Evolutionary conservation across 495 filamentous ascomycete species (phyloP).

Genomic region (Pyrenopolyporus hunteri): DNA sequence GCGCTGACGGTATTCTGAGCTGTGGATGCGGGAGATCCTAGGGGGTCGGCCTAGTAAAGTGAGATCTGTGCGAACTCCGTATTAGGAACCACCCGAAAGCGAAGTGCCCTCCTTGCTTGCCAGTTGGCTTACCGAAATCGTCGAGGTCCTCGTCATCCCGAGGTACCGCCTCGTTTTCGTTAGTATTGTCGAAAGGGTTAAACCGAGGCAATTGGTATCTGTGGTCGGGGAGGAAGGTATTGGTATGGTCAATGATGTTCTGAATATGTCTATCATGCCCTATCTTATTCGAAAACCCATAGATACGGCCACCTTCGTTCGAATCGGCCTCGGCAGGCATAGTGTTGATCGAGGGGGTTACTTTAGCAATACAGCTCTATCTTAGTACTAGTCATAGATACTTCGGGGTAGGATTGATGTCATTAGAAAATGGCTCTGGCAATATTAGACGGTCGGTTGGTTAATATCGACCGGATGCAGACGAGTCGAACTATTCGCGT

Average conservation of each 20-base stretch:
- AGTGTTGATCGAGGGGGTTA: background rate
- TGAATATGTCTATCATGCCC: conserved; percentile 36
- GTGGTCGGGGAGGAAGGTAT: conserved; percentile 25
- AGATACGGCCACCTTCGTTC: conserved; percentile 8
- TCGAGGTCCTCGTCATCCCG: conserved; percentile 34
- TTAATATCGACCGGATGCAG: too few relatives aligned
- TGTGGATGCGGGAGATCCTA: background rate
- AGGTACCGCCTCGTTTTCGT: background rate
- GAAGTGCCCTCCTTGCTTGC: background rate
- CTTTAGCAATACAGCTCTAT: background rate
- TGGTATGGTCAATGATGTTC: conserved; percentile 40
- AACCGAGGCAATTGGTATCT: conserved; percentile 13
- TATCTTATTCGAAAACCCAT: conserved; percentile 14
- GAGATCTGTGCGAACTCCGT: conserved; percentile 19
- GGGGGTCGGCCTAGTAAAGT: conserved; percentile 20
- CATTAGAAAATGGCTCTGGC: background rate
- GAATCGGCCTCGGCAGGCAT: conserved; percentile 22
- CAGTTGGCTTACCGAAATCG: conserved; percentile 46
- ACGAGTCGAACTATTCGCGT: too few relatives aligned
- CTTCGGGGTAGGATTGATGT: background rate
- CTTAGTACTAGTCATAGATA: background rate
- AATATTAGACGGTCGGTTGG: background rate
- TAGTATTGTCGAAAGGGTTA: background rate
- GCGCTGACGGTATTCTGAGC: conserved; percentile 17
- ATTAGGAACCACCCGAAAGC: background rate